These are phyloP conservation scores for Xerocomellus intermedius DNA, from an alignment of 768 basidiomycete species.

Conservation along the genomic window DNA sequence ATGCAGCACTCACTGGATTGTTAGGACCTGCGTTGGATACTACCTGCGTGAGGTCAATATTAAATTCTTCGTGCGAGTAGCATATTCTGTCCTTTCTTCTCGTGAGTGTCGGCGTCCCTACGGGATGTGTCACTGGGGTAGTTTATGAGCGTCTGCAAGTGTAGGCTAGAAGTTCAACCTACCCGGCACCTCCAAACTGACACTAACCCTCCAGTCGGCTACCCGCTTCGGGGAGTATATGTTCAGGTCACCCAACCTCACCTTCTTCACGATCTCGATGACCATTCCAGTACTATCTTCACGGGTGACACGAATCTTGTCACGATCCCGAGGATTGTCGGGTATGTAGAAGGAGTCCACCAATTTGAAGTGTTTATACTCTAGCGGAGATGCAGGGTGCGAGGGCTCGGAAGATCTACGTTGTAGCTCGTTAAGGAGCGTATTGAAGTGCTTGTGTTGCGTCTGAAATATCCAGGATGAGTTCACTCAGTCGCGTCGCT, in stretches of 20 bases:
- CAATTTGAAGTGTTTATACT: slow-evolving; percentile 74
- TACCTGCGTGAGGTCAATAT: slow-evolving; percentile 93
- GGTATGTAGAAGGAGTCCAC: slow-evolving; percentile 74
- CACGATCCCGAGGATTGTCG: slow-evolving; percentile 37
- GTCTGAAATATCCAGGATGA: slow-evolving; percentile 41
- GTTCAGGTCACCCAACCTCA: slow-evolving; percentile 84
- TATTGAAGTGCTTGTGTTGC: slow-evolving; percentile 88
- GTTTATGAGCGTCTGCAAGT: background rate
- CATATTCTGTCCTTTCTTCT: slow-evolving; percentile 88
- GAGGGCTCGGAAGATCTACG: slow-evolving; percentile 50
- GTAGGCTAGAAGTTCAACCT: slow-evolving; percentile 26
- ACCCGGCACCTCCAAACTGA: slow-evolving; percentile 91
- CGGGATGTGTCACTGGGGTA: slow-evolving; percentile 61
- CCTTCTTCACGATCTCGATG: slow-evolving; percentile 71
- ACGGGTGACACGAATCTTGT: slow-evolving; percentile 80
- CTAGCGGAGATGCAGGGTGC: slow-evolving; percentile 56
- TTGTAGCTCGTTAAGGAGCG: slow-evolving; percentile 80
- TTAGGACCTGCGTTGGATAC: slow-evolving; percentile 49
- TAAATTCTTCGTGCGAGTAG: slow-evolving; percentile 91
- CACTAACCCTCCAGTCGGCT: slow-evolving; percentile 92
- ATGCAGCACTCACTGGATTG: slow-evolving; percentile 44
- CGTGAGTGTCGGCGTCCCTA: slow-evolving; percentile 57
- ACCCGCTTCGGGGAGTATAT: slow-evolving; percentile 76
- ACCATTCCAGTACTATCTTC: slow-evolving; percentile 71
- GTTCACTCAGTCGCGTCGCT: slow-evolving; percentile 7